phyloP scores from a whole-genome alignment of 192 early-diverging fungal species.

The Allomyces javanicus region DNA sequence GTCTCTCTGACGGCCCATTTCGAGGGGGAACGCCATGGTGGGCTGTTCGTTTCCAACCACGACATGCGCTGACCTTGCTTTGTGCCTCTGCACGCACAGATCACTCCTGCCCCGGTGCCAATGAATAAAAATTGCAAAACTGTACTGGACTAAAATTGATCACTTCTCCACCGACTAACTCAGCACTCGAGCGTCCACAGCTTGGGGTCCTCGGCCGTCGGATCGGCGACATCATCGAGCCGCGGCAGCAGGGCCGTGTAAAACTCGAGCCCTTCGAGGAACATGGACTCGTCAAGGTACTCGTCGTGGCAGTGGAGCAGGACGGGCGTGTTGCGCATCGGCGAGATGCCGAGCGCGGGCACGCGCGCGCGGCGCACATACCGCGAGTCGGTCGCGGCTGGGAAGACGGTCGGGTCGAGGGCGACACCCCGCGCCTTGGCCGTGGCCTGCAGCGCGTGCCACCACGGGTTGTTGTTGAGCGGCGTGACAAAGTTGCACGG shows the following conservation, averaged over 20 bases:
- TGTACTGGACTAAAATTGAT: no score
- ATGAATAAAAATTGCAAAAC: no score
- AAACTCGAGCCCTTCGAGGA: conserved; percentile 53
- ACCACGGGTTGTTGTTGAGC: conserved; percentile 45
- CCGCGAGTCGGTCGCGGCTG: conserved; percentile 63
- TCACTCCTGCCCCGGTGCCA: no score
- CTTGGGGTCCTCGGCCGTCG: not conserved
- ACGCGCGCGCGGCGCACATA: conserved; percentile 54
- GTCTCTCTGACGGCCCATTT: no score
- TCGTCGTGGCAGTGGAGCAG: conserved; percentile 77
- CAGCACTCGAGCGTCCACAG: not conserved
- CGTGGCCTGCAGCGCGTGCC: conserved; percentile 33
- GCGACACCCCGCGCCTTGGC: conserved; percentile 27
- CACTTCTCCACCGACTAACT: not conserved
- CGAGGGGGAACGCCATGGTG: no score
- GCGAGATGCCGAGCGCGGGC: conserved; percentile 65
- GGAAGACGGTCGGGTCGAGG: conserved; percentile 59
- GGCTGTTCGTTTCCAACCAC: no score
- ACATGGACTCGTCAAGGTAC: conserved; percentile 51
- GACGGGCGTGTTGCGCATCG: conserved; percentile 53
- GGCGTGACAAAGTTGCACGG: conserved; percentile 29
- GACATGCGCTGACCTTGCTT: no score
- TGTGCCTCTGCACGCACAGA: no score
- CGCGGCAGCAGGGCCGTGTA: conserved; percentile 41
- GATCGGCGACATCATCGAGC: conserved; percentile 20